Percentiles rank a stretch among this genome's conserved stretches.
Conservation (phyloP, 345 rosid species). For the Xanthoceras sorbifolium region DNA sequence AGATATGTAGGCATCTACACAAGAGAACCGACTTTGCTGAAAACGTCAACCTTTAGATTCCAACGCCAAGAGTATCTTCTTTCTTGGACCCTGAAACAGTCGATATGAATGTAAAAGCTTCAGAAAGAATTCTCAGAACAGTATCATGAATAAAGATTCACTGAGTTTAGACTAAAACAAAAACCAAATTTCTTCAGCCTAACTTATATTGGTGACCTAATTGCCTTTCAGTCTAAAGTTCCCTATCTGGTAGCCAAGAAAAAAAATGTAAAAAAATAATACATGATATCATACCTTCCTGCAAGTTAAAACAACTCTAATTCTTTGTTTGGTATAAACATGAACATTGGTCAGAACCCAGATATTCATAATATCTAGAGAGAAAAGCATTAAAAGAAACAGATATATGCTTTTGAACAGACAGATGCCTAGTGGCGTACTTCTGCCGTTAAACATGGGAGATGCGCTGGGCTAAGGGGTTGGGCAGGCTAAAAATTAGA, state of each 20-base stretch:
- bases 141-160: neutral
- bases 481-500: neutral
- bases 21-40: constrained; percentile 11
- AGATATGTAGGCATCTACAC: constrained; percentile 15
- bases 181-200: constrained; percentile 2
- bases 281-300: neutral
- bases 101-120: constrained; percentile 18
- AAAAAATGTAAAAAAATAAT: neutral
- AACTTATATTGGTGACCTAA: neutral
- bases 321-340: neutral
- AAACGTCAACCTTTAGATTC: constrained; percentile 59
- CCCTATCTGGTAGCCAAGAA: neutral
- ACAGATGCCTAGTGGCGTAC: neutral
- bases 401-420: neutral
- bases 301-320: neutral
- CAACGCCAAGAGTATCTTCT: constrained; percentile 87
- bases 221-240: neutral
- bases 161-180: neutral
- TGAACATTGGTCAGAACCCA: neutral
- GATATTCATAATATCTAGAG: neutral
- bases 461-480: neutral
- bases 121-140: neutral
- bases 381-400: neutral
- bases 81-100: constrained; percentile 87
- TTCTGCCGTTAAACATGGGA: neutral